Conservation (phyloP, 179 eudicot genomes). For the Spinacia oleracea region DNA sequence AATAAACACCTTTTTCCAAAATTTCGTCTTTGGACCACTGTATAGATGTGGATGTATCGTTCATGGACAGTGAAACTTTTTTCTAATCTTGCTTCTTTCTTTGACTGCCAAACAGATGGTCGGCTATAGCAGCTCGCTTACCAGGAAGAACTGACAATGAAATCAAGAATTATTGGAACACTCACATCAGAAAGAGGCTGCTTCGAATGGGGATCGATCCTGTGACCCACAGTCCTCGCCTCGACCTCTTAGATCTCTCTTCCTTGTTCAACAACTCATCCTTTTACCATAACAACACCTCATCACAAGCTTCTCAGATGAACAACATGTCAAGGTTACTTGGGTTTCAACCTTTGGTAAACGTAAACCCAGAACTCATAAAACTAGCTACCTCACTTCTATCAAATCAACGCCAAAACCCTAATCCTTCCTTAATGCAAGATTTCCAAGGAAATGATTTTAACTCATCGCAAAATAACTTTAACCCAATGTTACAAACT, state of each 20-base stretch:
- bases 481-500: constrained; percentile 36
- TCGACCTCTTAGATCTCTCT: constrained; percentile 82
- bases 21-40: constrained; percentile 16
- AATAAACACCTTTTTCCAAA: background rate
- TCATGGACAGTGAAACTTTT: constrained; percentile 29
- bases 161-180: constrained; percentile 94
- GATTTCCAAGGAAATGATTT: constrained; percentile 27
- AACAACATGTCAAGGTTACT: constrained; percentile 54
- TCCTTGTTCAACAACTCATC: constrained; percentile 54
- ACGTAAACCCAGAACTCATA: constrained; percentile 55
- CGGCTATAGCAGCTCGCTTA: constrained; percentile 87
- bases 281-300: constrained; percentile 33
- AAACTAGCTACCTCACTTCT: constrained; percentile 56
- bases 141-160: constrained; percentile 95
- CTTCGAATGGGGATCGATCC: constrained; percentile 95
- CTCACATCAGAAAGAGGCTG: constrained; percentile 73
- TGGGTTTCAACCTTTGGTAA: constrained; percentile 46
- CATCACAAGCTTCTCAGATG: constrained; percentile 40
- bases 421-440: constrained; percentile 33
- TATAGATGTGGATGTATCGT: constrained; percentile 42
- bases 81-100: constrained; percentile 27
- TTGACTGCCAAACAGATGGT: constrained; percentile 63
- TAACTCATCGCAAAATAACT: constrained; percentile 26
- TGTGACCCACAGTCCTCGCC: constrained; percentile 82
- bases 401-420: constrained; percentile 42